These are phyloP conservation scores for Dendrocalamus sinicus DNA, from an alignment of 176 grass and related monocot genomes.

Conservation along the genomic window DNA sequence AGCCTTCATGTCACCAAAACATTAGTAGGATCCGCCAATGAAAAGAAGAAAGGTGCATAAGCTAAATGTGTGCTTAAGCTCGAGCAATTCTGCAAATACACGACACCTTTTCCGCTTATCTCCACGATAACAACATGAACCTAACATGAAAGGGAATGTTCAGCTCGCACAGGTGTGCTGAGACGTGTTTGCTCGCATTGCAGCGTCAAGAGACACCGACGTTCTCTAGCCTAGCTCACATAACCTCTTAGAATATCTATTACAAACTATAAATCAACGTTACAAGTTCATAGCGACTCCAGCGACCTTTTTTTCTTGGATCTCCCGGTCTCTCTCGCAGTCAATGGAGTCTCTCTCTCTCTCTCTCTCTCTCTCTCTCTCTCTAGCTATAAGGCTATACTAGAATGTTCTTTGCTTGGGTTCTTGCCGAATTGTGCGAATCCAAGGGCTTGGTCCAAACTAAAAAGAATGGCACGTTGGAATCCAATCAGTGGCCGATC, in stretches of 20 bases:
- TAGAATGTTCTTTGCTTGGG: neutral
- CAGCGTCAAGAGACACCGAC: neutral
- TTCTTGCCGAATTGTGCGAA: neutral
- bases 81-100: constrained; percentile 25
- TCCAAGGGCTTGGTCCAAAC: constrained; percentile 40
- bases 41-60: neutral
- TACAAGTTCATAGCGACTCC: too few relatives aligned
- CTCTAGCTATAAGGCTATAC: neutral
- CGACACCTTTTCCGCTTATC: neutral
- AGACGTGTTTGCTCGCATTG: neutral
- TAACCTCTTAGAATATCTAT: too few relatives aligned
- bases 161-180: constrained; percentile 36
- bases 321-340: neutral
- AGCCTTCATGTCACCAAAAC: neutral
- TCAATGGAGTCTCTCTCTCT: neutral
- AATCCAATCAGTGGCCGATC: constrained; percentile 32
- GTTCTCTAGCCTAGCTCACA: too few relatives aligned
- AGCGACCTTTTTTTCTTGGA: too few relatives aligned
- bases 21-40: neutral
- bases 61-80: constrained; percentile 7
- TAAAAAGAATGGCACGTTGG: constrained; percentile 2
- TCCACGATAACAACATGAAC: neutral
- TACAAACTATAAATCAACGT: too few relatives aligned
- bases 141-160: constrained; percentile 46
- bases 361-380: too few relatives aligned